Percentiles rank a stretch among this genome's conserved stretches.
Conservation (phyloP, 345 rosid genomes). For the Euclidium syriacum region DNA sequence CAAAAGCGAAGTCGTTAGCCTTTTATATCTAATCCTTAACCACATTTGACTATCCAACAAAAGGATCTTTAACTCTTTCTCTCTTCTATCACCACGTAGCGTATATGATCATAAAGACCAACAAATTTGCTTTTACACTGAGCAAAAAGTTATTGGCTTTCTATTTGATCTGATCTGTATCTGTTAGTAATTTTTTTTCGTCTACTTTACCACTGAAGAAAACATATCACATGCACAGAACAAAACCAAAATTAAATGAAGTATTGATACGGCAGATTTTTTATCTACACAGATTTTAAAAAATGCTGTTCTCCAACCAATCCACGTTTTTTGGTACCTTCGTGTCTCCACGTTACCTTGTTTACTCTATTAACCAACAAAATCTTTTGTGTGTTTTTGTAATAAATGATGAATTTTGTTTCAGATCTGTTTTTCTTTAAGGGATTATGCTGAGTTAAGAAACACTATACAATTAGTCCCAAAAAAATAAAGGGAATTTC, state of each 20-base stretch:
- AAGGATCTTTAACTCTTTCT: neutral
- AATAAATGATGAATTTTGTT: too few relatives aligned
- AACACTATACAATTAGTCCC: too few relatives aligned
- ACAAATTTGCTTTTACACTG: neutral
- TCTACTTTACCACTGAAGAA: neutral
- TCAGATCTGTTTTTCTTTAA: neutral
- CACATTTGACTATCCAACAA: neutral
- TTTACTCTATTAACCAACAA: neutral
- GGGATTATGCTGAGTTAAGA: too few relatives aligned
- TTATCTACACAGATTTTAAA: neutral
- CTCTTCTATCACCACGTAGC: neutral
- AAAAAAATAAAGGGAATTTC: too few relatives aligned
- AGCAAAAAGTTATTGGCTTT: neutral
- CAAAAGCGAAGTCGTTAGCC: neutral
- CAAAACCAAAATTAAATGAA: conserved; percentile 9
- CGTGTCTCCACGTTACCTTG: conserved; percentile 14
- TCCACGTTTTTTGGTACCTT: conserved; percentile 28
- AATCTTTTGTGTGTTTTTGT: neutral
- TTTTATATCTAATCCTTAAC: neutral
- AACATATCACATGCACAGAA: conserved; percentile 28
- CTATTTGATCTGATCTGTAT: neutral
- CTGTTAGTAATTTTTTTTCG: neutral
- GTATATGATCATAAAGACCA: neutral
- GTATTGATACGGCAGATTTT: conserved; percentile 3
- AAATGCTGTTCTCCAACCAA: conserved; percentile 12